Percentiles rank a stretch among this genome's conserved stretches.
Evolutionary conservation across 2,329 filamentous ascomycete genomes (phyloP).

Genomic region (Scedosporium minutisporum): DNA sequence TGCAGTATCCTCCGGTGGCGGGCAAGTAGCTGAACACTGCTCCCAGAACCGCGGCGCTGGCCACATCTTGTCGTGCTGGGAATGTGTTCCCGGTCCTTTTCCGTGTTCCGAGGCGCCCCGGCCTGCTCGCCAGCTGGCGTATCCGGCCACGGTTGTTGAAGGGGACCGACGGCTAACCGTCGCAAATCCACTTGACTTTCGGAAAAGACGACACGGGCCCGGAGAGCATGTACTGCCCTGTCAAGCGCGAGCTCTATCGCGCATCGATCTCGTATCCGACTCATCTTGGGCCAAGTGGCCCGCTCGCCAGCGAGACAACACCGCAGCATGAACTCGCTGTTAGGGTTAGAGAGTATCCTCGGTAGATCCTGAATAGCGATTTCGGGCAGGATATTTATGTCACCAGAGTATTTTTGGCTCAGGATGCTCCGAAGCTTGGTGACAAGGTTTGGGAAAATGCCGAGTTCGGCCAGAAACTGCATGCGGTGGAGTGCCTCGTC

Average conservation of each 20-base stretch:
- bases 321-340: conserved; percentile 73
- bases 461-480: conserved; percentile 70
- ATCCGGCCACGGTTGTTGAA: not conserved
- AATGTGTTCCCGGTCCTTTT: not conserved
- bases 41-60: conserved; percentile 1
- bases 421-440: conserved; percentile 74
- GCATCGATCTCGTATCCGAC: conserved; percentile 75
- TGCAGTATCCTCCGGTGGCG: not conserved
- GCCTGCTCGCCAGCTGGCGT: not conserved
- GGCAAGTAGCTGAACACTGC: conserved; percentile 2
- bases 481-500: conserved; percentile 73
- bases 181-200: conserved; percentile 53
- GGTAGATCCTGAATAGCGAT: conserved; percentile 67
- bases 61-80: not conserved
- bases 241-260: conserved; percentile 83
- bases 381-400: conserved; percentile 86
- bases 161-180: conserved; percentile 21
- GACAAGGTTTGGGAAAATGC: conserved; percentile 67
- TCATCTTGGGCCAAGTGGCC: conserved; percentile 86
- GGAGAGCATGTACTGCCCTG: conserved; percentile 58
- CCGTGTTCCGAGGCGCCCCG: not conserved
- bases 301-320: conserved; percentile 70
- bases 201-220: conserved; percentile 55
- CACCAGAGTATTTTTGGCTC: conserved; percentile 84
- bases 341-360: conserved; percentile 73